Evolutionary conservation across 1,284 basidiomycete species (phyloP).

Genomic region (Naganishia sp.): DNA sequence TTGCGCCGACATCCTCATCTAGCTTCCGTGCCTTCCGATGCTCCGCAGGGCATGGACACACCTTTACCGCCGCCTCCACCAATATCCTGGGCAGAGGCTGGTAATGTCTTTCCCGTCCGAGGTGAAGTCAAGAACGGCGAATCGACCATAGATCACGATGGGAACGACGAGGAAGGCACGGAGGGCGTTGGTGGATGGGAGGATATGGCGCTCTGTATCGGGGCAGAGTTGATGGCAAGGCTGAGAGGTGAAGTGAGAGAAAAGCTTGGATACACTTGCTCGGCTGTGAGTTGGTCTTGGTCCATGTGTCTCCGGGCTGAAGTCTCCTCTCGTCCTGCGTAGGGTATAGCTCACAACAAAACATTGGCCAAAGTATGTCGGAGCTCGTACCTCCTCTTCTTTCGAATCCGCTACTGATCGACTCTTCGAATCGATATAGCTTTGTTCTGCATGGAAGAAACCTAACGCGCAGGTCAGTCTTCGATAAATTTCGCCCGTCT

Average conservation of each 20-base stretch:
- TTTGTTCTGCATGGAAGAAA: constrained; percentile 86
- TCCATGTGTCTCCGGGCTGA: not conserved
- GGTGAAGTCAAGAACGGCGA: constrained; percentile 49
- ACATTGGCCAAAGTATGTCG: constrained; percentile 79
- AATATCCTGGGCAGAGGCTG: constrained; percentile 66
- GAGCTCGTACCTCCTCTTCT: not conserved
- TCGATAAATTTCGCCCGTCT: too few species aligned
- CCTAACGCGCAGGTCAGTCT: constrained; percentile 71
- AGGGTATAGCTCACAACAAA: constrained; percentile 93
- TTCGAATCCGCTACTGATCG: not conserved
- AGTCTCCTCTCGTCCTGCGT: constrained; percentile 1
- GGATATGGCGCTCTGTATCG: constrained; percentile 86
- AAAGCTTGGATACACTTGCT: constrained; percentile 87
- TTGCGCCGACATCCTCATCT: constrained; percentile 76
- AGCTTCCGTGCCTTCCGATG: constrained; percentile 65
- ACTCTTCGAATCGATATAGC: too few species aligned
- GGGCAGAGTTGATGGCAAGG: constrained; percentile 81
- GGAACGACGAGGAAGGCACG: constrained; percentile 34
- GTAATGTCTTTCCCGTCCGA: constrained; percentile 69
- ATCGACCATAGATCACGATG: constrained; percentile 39
- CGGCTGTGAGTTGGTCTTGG: constrained; percentile 64
- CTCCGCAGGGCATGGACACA: constrained; percentile 72
- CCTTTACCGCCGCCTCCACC: constrained; percentile 75
- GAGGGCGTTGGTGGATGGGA: constrained; percentile 64
- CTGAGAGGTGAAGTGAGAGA: constrained; percentile 69